These are phyloP conservation scores for Cercospora sp. DNA, from an alignment of 2,329 filamentous ascomycete genomes.

Conservation along the genomic window DNA sequence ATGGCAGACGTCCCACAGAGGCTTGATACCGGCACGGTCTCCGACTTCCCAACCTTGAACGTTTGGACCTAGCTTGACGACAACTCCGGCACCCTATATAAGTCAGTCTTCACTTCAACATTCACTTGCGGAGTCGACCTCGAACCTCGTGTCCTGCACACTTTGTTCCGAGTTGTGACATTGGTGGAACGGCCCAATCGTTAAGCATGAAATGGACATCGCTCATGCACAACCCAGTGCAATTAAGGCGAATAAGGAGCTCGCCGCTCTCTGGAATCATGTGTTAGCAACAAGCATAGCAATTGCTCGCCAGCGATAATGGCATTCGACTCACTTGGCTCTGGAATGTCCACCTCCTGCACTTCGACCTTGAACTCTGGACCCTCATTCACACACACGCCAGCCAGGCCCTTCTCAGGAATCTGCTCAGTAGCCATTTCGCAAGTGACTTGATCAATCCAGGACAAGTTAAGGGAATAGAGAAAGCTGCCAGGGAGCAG, in stretches of 20 bases:
- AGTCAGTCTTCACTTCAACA: slow-evolving; percentile 34
- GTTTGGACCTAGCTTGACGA: slow-evolving; percentile 57
- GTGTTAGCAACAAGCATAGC: background rate
- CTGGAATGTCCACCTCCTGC: slow-evolving; percentile 51
- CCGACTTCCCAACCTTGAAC: slow-evolving; percentile 57
- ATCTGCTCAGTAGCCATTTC: slow-evolving; percentile 31
- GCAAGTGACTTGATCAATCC: background rate
- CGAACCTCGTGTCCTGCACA: slow-evolving; percentile 52
- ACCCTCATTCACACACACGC: slow-evolving; percentile 54
- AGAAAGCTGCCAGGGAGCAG: background rate
- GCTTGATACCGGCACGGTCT: slow-evolving; percentile 54
- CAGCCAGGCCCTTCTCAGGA: slow-evolving; percentile 54
- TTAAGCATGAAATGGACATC: slow-evolving; percentile 62
- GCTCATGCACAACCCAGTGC: slow-evolving; percentile 59
- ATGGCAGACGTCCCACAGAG: slow-evolving; percentile 54
- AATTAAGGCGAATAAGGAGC: slow-evolving; percentile 58
- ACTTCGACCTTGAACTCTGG: slow-evolving; percentile 53
- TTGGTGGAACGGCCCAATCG: slow-evolving; percentile 51
- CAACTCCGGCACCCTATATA: slow-evolving; percentile 54
- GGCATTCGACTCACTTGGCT: slow-evolving; percentile 44
- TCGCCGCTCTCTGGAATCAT: slow-evolving; percentile 45
- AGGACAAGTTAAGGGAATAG: background rate
- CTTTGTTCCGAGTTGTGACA: slow-evolving; percentile 43
- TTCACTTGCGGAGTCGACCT: slow-evolving; percentile 31
- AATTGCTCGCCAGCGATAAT: background rate